Conservation (phyloP, 148 eudicot species). For the Rhododendron griersonianum region DNA sequence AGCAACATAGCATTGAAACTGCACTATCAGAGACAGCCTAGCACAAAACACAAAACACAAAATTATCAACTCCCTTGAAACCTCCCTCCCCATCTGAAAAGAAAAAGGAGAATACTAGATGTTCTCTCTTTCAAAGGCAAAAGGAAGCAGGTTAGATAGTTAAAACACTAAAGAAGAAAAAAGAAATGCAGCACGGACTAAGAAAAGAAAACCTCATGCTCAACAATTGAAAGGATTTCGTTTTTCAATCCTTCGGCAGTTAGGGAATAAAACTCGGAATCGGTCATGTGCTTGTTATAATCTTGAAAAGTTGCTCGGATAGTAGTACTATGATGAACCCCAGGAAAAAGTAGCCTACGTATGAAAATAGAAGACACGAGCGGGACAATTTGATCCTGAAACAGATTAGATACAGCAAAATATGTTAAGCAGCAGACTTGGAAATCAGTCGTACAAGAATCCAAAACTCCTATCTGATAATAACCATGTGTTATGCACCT, state of each 20-base stretch:
- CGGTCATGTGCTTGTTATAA: slow-evolving; percentile 71
- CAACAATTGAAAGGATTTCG: slow-evolving; percentile 70
- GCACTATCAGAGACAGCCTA: slow-evolving; percentile 67
- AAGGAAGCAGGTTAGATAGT: slow-evolving; percentile 8
- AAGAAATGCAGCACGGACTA: background rate
- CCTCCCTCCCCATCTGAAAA: background rate
- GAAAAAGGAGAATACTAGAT: background rate
- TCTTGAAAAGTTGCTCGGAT: slow-evolving; percentile 63
- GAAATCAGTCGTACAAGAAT: background rate
- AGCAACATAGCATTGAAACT: slow-evolving; percentile 60
- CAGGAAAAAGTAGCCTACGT: slow-evolving; percentile 74
- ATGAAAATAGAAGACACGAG: slow-evolving; percentile 77
- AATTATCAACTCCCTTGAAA: slow-evolving; percentile 19
- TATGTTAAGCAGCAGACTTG: background rate
- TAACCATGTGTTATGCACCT: background rate
- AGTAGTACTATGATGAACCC: slow-evolving; percentile 55
- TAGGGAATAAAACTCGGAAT: slow-evolving; percentile 65
- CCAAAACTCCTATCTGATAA: background rate
- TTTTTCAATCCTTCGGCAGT: slow-evolving; percentile 65
- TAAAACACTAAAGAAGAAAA: background rate
- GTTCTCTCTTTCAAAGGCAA: slow-evolving; percentile 4
- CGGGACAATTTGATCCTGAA: slow-evolving; percentile 73
- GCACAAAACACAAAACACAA: slow-evolving; percentile 18
- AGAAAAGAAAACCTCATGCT: slow-evolving; percentile 58
- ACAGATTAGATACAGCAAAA: slow-evolving; percentile 8